These are phyloP conservation scores for Heritiera fomes DNA, from an alignment of 345 rosid genomes.

Conservation along the genomic window DNA sequence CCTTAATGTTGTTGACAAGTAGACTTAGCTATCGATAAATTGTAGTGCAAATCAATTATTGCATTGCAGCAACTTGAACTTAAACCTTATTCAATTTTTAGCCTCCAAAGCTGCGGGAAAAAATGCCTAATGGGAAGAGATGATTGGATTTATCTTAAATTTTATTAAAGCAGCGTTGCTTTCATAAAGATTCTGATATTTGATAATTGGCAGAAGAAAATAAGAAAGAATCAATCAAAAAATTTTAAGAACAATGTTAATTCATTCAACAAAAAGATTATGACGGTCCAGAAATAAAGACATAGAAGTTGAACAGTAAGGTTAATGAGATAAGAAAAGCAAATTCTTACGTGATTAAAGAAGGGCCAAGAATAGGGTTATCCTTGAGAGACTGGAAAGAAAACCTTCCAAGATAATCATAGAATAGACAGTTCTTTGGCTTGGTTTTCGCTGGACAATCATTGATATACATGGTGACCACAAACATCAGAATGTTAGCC, in stretches of 20 bases:
- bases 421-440: conserved; percentile 43
- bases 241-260: neutral
- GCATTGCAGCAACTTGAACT: neutral
- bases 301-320: neutral
- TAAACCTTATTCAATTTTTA: too few relatives aligned
- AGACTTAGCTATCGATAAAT: neutral
- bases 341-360: conserved; percentile 51
- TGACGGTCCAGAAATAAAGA: neutral
- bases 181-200: neutral
- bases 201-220: neutral
- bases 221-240: neutral
- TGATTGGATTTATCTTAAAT: neutral
- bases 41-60: neutral
- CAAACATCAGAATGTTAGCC: conserved; percentile 46
- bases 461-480: conserved; percentile 60
- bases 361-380: conserved; percentile 45
- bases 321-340: neutral
- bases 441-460: conserved; percentile 53
- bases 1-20: neutral
- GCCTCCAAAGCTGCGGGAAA: neutral
- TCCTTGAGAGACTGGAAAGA: conserved; percentile 52
- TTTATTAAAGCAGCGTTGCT: neutral
- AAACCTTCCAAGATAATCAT: conserved; percentile 48
- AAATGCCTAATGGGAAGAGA: neutral
- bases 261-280: neutral